Evolutionary conservation across 129 eudicot genomes (phyloP), one percentile per base, ranked within the genome.

Genomic region (Oenanthe sinensis): DNA sequence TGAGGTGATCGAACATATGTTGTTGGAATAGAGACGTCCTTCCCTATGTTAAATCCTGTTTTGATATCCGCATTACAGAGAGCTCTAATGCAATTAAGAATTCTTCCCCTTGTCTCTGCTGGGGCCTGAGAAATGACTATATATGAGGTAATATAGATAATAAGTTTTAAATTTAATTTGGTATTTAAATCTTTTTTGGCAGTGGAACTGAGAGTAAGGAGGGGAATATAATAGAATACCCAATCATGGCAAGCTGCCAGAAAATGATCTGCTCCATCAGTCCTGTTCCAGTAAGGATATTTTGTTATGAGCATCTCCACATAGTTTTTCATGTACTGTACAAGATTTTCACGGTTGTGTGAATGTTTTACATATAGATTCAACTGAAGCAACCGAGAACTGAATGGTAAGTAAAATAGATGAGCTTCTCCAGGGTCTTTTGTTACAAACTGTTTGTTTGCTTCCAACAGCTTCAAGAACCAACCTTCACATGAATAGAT

Each of bases 191-290:
- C 30, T 58, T 58, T 58, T 30, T 49, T 58, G 22, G 13, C 30
- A n/a, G 67, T 60, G 36, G 33, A n/a, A 60, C 5, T 60, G 68
- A 24, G 36, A 60, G 68, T 24, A 10, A 24, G 72, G 43, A 10
- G 71, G 7, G 42, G 22, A 63, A 44, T 80, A 44, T 16, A 39
- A 39, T 36, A 81, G 16, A 60, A 60, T 87, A 92, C 97, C 97
- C 98, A 92, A 79, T 92, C 98, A 86, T 92, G 98, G 85, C 96
- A 92, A 44, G 90, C 96, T 72, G 85, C 91, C 13, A 92, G 83
- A 74, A 92, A 90, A 85, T 92, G 96, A 75, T 92, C 92, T 1
- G 91, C 82, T 22, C 98, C 98, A 76, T 79, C 46, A 4, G 89
- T 87, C 83, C 93, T 83, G 63, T 92, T 88, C 98, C 97, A 90